Base-by-base conservation (phyloP, 169 alveolate species). In the Theileria parva region DNA sequence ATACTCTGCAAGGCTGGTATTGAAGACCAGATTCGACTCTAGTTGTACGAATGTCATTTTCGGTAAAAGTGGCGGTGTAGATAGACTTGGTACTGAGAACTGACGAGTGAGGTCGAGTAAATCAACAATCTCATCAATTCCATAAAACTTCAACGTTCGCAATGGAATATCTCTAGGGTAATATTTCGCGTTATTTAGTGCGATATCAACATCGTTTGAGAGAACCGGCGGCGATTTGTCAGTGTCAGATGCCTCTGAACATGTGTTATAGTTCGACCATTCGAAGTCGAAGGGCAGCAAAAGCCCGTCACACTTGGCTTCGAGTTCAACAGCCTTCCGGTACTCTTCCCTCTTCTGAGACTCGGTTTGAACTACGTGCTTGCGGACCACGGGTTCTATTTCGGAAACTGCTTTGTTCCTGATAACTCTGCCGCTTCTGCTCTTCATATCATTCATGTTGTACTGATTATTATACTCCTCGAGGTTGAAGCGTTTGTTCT, bases 231-330 rank as follows among this genome's bases (percentile, higher is more conserved):
- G 78, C 23, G 65, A 53, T 12, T 15, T 9, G 48, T 27, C 60
- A 17, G 86, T 59, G 0, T 72, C 85, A 15, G 85, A 74, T 2
- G 60, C 59, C 15, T 83, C 89, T n/a, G 80, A 73, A 28, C 74
- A 25, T 15, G 89, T 83, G 77, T 76, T 83, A 76, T 83, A 83
- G 71, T 64, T 34, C 21, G 74, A 55, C 80, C 79, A 83, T 11
- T 75, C 89, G 48, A 83, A 83, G 59, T 83, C 86, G 57, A 44
- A 74, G 0, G 89, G 89, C 69, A 83, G 81, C 39, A 70, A 17
- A 9, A 83, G 63, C 3, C 66, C 80, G n/a, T 76, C 74, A 74
- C 85, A 76, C 81, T 61, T 70, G 11, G 72, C 48, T 53, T 83
- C 89, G 19, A 15, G 48, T 7, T 74, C 81, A 11, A 76, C 66